These are phyloP conservation scores for Rhizopogon vesiculosus DNA, from an alignment of 768 basidiomycete species.

Conservation along the genomic window DNA sequence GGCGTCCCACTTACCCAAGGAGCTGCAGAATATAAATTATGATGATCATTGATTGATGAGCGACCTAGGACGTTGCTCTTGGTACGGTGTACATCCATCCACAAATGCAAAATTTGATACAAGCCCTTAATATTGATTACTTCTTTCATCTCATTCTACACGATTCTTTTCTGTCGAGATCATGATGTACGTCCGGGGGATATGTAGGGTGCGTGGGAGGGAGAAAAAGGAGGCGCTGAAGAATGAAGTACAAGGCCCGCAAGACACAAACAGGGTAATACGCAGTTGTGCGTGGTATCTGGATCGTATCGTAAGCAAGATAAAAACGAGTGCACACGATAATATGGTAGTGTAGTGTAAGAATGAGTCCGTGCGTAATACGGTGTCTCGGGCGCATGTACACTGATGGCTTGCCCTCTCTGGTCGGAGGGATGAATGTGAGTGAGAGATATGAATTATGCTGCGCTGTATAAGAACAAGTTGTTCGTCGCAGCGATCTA, in stretches of 20 bases:
- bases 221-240: constrained; percentile 10
- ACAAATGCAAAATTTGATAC: constrained; percentile 21
- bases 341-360: constrained; percentile 8
- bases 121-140: constrained; percentile 22
- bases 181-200: constrained; percentile 19
- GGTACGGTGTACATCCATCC: background rate
- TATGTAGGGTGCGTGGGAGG: constrained; percentile 11
- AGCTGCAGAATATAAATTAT: constrained; percentile 31
- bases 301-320: constrained; percentile 30
- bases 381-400: constrained; percentile 15
- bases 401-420: background rate
- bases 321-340: constrained; percentile 4
- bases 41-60: background rate
- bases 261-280: constrained; percentile 14
- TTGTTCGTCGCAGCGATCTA: constrained; percentile 86
- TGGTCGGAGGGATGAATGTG: constrained; percentile 2
- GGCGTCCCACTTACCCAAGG: constrained; percentile 34
- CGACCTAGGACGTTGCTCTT: no score
- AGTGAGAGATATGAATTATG: constrained; percentile 23
- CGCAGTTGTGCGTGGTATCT: constrained; percentile 12
- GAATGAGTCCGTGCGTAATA: constrained; percentile 9
- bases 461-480: constrained; percentile 31
- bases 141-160: constrained; percentile 24
- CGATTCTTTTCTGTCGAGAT: constrained; percentile 17
- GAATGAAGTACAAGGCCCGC: constrained; percentile 19